phyloP scores from a whole-genome alignment of 495 filamentous ascomycete genomes.

The Tuber aestivum region DNA sequence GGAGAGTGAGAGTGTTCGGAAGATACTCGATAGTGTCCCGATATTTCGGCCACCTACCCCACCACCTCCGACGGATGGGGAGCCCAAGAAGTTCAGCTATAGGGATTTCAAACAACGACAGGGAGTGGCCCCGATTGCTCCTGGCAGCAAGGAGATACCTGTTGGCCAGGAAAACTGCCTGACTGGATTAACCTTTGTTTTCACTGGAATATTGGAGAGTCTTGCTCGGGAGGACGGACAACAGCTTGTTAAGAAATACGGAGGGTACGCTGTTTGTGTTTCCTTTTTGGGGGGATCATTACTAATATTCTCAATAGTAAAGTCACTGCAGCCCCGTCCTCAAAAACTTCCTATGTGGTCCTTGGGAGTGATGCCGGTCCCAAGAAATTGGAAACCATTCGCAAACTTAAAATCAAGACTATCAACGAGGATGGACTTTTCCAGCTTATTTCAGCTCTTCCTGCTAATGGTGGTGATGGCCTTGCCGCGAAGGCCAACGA shows the following conservation, averaged over 20 bases:
- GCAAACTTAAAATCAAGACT: constrained; percentile 68
- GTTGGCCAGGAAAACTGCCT: constrained; percentile 83
- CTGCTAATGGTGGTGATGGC: constrained; percentile 76
- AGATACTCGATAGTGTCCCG: constrained; percentile 83
- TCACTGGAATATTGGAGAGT: constrained; percentile 76
- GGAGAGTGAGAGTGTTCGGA: constrained; percentile 63
- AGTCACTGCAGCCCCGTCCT: constrained; percentile 74
- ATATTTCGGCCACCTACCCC: constrained; percentile 74
- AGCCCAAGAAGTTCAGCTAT: constrained; percentile 65
- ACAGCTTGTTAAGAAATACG: constrained; percentile 81
- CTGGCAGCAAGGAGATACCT: constrained; percentile 66
- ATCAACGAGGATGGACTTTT: constrained; percentile 92
- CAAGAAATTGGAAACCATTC: constrained; percentile 85
- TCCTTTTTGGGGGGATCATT: constrained; percentile 63
- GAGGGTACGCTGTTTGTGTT: constrained; percentile 68
- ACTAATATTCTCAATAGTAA: constrained; percentile 52
- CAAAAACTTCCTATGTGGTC: constrained; percentile 89
- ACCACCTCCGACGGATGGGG: constrained; percentile 53
- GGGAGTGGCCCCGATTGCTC: constrained; percentile 55
- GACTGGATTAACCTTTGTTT: constrained; percentile 91
- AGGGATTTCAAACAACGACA: constrained; percentile 52
- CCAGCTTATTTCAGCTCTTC: constrained; percentile 73
- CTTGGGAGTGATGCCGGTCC: constrained; percentile 87
- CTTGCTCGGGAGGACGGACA: constrained; percentile 82
- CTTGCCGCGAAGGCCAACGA: constrained; percentile 78